Percentiles rank a stretch among this genome's conserved stretches.
Evolutionary conservation across 805 yeast species (phyloP).

Genomic region (Candida awuae): DNA sequence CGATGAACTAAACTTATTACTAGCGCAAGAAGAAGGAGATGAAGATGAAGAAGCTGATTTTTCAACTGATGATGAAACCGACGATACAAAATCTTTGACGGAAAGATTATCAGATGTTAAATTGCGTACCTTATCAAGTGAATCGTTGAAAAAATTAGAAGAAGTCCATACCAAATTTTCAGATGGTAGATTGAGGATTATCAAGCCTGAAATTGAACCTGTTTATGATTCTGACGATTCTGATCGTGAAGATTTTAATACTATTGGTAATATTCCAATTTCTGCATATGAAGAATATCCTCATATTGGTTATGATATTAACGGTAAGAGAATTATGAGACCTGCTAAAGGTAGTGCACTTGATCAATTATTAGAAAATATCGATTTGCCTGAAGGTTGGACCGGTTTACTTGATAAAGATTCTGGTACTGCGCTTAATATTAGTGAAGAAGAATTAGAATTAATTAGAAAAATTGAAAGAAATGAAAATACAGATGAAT

Average conservation of each 20-base stretch:
- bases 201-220: conserved; percentile 88
- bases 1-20: conserved; percentile 53
- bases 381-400: conserved; percentile 98
- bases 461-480: conserved; percentile 77
- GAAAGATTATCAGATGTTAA: conserved; percentile 49
- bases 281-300: conserved; percentile 96
- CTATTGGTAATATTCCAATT: conserved; percentile 89
- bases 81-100: conserved; percentile 39
- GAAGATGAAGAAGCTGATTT: conserved; percentile 39
- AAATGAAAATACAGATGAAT: conserved; percentile 76
- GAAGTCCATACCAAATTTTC: conserved; percentile 44
- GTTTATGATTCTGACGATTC: conserved; percentile 92
- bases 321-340: conserved; percentile 97
- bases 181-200: conserved; percentile 73
- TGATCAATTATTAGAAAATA: conserved; percentile 79
- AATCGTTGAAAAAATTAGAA: conserved; percentile 25
- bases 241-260: conserved; percentile 70
- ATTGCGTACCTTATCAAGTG: conserved; percentile 42
- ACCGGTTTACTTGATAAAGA: conserved; percentile 88
- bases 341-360: conserved; percentile 96
- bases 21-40: conserved; percentile 38
- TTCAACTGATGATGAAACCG: conserved; percentile 34
- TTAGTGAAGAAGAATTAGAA: conserved; percentile 82
- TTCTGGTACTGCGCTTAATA: conserved; percentile 78
- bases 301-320: conserved; percentile 92